Percentiles rank a stretch among this genome's conserved stretches.
These are phyloP conservation scores for Pyricularia pennisetigena DNA, from an alignment of 2,329 filamentous ascomycete genomes.

Conservation along the genomic window DNA sequence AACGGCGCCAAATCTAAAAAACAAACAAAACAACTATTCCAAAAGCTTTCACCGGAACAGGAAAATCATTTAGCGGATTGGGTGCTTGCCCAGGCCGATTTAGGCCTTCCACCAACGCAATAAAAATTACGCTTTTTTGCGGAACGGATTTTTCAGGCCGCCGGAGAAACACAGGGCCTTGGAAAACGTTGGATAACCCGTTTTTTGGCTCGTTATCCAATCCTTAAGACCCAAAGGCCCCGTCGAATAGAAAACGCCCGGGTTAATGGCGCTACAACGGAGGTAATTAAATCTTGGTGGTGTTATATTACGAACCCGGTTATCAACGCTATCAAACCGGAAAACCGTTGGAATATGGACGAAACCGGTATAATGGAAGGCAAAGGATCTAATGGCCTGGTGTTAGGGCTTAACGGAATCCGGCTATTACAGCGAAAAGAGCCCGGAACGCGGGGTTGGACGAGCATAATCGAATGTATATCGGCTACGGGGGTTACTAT, in stretches of 20 bases:
- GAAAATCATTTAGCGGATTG: conserved; percentile 6
- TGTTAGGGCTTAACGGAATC: neutral
- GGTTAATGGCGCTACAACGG: neutral
- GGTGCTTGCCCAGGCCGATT: conserved; percentile 4
- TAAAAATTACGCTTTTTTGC: conserved; percentile 5
- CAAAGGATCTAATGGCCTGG: neutral
- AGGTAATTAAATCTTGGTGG: neutral
- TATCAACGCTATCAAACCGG: neutral
- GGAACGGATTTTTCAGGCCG: conserved; percentile 2
- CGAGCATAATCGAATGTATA: neutral
- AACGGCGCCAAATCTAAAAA: neutral
- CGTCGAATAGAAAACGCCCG: neutral
- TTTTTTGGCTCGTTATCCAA: conserved; percentile 3
- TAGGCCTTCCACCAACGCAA: conserved; percentile 7
- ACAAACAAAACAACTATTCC: neutral
- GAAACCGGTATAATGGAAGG: conserved; percentile 1
- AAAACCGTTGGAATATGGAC: neutral
- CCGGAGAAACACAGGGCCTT: conserved; percentile 1
- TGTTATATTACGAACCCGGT: neutral
- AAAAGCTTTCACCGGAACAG: conserved; percentile 3
- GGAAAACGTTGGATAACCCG: conserved; percentile 4
- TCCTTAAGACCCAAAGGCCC: neutral
- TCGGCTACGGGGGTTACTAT: too few species aligned
- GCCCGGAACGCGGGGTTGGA: neutral
- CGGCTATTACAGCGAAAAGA: neutral